Conservation (phyloP, 2,329 filamentous ascomycete genomes). For the Alternaria sp. region DNA sequence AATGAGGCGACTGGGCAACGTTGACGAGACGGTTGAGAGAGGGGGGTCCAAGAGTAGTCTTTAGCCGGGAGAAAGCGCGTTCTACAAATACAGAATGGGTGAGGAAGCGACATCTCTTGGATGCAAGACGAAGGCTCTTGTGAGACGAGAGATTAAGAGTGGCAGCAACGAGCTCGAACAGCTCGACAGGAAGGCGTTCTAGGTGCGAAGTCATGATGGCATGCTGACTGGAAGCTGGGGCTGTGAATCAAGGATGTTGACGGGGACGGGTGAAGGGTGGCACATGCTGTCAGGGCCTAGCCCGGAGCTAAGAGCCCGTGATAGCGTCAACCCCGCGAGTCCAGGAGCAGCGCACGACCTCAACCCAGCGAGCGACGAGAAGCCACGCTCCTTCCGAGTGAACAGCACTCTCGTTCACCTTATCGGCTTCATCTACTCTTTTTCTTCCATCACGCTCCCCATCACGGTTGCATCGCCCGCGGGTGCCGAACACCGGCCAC, state of each 20-base stretch:
- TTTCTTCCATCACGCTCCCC: slow-evolving; percentile 5
- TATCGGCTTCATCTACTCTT: background rate
- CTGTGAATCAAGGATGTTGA: background rate
- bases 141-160: slow-evolving; percentile 24
- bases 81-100: slow-evolving; percentile 31
- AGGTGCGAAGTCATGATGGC: slow-evolving; percentile 29
- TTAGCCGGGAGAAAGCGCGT: slow-evolving; percentile 28
- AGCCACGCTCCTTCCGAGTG: slow-evolving; percentile 16
- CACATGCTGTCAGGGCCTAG: background rate
- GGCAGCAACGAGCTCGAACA: slow-evolving; percentile 32
- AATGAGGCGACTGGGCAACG: slow-evolving; percentile 21
- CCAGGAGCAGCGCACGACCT: background rate
- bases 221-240: background rate
- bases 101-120: slow-evolving; percentile 27
- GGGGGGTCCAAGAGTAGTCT: slow-evolving; percentile 30
- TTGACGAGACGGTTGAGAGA: slow-evolving; percentile 31
- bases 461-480: background rate
- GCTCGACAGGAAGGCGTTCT: slow-evolving; percentile 38
- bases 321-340: slow-evolving; percentile 16
- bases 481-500: slow-evolving; percentile 3
- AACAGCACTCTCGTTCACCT: background rate
- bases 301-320: slow-evolving; percentile 6
- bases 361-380: background rate
- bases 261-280: background rate
- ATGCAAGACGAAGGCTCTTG: slow-evolving; percentile 32